A percentile compares a stretch with the other conserved stretches of the same genome.
Evolutionary conservation across 306 rosid species (phyloP).

Genomic region (Prinsepia uniflora): DNA sequence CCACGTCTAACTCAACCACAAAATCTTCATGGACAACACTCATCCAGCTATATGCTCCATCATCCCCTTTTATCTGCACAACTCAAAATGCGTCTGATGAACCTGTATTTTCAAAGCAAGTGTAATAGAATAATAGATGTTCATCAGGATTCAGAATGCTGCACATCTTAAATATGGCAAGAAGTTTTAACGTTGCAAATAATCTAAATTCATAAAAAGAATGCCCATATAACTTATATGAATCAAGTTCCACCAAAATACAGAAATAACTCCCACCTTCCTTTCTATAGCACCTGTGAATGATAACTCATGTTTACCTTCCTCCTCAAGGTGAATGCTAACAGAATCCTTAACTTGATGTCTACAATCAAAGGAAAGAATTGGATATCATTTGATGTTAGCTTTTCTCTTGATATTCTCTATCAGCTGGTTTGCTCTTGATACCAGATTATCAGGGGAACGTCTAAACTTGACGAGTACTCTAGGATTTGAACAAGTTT

Average conservation of each 20-base stretch:
- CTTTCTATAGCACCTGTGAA: not conserved
- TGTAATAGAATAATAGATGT: not conserved
- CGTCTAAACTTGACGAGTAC: constrained; percentile 48
- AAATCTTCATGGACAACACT: not conserved
- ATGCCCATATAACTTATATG: not conserved
- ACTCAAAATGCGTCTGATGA: not conserved
- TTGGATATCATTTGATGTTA: not conserved
- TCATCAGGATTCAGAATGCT: constrained; percentile 6
- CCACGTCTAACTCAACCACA: not conserved
- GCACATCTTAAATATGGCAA: not conserved
- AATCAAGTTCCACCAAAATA: not conserved
- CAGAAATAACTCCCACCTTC: constrained; percentile 8
- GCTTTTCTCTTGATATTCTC: constrained; percentile 43
- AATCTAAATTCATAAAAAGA: not conserved
- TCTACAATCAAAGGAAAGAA: not conserved
- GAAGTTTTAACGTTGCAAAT: not conserved
- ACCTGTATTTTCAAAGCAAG: not conserved
- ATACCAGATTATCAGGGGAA: constrained; percentile 39
- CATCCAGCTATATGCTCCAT: not conserved
- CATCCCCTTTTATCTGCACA: not conserved
- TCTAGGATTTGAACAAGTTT: constrained; percentile 59
- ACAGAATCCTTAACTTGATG: constrained; percentile 11
- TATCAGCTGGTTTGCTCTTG: constrained; percentile 43
- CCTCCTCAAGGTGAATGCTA: not conserved
- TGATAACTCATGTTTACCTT: not conserved